phyloP scores from a whole-genome alignment of 129 eudicot genomes.

The Lonicera japonica region DNA sequence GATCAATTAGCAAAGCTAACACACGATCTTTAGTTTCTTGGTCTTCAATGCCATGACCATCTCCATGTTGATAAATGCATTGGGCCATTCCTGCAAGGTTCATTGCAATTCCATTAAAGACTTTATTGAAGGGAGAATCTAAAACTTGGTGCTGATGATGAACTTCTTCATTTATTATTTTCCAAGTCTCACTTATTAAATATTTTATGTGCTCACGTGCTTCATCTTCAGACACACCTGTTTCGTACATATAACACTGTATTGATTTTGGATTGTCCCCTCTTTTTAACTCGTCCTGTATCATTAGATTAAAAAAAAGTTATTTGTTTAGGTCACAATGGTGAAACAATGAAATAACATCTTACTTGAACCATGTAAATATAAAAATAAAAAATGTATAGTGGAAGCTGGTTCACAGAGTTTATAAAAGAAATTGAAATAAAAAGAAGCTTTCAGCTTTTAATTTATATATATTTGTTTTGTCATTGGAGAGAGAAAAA shows the following conservation, averaged over 20 bases:
- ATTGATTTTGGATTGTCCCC: conserved; percentile 40
- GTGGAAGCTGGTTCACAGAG: no score
- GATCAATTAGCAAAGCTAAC: not conserved
- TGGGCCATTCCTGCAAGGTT: conserved; percentile 11
- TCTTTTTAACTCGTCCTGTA: conserved; percentile 37
- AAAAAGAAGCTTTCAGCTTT: no score
- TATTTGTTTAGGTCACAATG: no score
- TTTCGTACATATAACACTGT: conserved; percentile 40
- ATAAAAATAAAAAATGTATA: no score
- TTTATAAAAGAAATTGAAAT: no score
- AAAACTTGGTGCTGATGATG: no score
- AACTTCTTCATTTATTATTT: conserved; percentile 13
- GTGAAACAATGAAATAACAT: no score
- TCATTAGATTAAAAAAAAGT: no score
- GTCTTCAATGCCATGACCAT: not conserved
- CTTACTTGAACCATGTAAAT: no score
- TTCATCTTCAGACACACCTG: conserved; percentile 27
- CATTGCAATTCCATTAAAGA: not conserved
- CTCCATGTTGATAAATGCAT: not conserved
- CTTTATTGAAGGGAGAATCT: not conserved
- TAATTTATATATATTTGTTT: no score
- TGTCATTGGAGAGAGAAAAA: no score
- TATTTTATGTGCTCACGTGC: conserved; percentile 14
- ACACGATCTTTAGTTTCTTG: not conserved
- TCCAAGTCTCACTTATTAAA: conserved; percentile 20